phyloP scores from a whole-genome alignment of 352 stramenopile species.

The Globisporangium cederbergense region DNA sequence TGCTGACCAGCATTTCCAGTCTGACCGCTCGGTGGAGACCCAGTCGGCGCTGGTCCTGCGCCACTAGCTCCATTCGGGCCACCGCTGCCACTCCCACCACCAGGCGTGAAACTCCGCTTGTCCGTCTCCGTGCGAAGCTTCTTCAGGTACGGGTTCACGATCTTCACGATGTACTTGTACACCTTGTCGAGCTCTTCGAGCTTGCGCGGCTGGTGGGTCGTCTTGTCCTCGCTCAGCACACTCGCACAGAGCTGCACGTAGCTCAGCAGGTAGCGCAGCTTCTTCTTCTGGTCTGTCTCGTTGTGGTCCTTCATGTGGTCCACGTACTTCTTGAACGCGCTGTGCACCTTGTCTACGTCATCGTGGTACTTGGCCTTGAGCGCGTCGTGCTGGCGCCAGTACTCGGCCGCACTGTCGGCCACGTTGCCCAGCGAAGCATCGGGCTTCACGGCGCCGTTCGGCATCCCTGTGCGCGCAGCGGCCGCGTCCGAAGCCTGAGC shows the following conservation, averaged over 20 bases:
- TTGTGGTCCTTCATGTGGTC: slow-evolving; percentile 87
- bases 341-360: slow-evolving; percentile 85
- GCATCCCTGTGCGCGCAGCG: background rate
- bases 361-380: slow-evolving; percentile 79
- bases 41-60: background rate
- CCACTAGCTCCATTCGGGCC: background rate
- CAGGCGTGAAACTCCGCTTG: slow-evolving; percentile 49
- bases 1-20: slow-evolving; percentile 2
- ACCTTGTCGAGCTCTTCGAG: slow-evolving; percentile 85
- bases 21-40: background rate
- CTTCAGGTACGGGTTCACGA: slow-evolving; percentile 85
- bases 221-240: slow-evolving; percentile 75
- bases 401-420: slow-evolving; percentile 54
- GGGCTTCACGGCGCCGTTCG: slow-evolving; percentile 10
- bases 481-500: background rate
- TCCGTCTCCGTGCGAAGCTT: slow-evolving; percentile 80
- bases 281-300: slow-evolving; percentile 86
- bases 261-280: slow-evolving; percentile 76
- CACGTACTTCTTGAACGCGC: slow-evolving; percentile 84
- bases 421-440: slow-evolving; percentile 19
- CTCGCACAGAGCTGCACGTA: slow-evolving; percentile 81
- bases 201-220: slow-evolving; percentile 64
- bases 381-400: slow-evolving; percentile 75
- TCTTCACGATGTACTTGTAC: slow-evolving; percentile 89
- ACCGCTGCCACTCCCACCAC: slow-evolving; percentile 12